Evolutionary conservation across 805 yeast species (phyloP), one percentile per base, ranked within the genome.

Genomic region (Wickerhamomyces sydowiorum): DNA sequence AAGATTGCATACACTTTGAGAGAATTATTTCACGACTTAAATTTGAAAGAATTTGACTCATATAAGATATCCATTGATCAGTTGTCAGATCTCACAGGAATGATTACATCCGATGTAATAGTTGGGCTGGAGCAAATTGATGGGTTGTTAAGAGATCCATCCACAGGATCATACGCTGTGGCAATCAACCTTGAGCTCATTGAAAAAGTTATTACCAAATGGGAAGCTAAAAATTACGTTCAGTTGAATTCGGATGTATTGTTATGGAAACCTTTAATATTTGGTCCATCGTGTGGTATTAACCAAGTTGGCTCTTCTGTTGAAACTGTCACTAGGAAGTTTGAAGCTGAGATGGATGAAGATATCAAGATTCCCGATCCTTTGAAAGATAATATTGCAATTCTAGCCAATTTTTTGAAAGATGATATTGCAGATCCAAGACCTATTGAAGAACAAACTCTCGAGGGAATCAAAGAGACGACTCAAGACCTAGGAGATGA

Each of bases 251-350:
- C 78, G 4, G 64, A 66, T 0, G 69, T 70, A 33, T 64, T 88
- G 13, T 47, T 87, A 13, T 88, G 96, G 96, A 85, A 83, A 52
- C 89, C 90, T 1, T 72, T 86, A 62, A 73, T 86, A n/a, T 73
- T 79, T 52, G 95, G 95, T 0, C 91, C 93, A 0, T 82, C 90
- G 0, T 88, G 93, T 19, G 96, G 95, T 13, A 81, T 87, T 28
- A 83, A 84, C 52, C 68, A 69, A 19, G 63, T 64, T 18, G 67
- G 64, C 7, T 54, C 60, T 4, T 45, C 59, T 36, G 36, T 54
- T 10, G 67, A 61, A 23, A 52, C 62, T 1, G 42, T 53, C 1
- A 47, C 45, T 2, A 42, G 43, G 6, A 44, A 47, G 5, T 39
- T 41, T 7, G 37, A 42, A 1, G 7, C 10, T n/a, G 21, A 38